Conservation (phyloP, 768 basidiomycete genomes). For the Lactifluus rugatus region DNA sequence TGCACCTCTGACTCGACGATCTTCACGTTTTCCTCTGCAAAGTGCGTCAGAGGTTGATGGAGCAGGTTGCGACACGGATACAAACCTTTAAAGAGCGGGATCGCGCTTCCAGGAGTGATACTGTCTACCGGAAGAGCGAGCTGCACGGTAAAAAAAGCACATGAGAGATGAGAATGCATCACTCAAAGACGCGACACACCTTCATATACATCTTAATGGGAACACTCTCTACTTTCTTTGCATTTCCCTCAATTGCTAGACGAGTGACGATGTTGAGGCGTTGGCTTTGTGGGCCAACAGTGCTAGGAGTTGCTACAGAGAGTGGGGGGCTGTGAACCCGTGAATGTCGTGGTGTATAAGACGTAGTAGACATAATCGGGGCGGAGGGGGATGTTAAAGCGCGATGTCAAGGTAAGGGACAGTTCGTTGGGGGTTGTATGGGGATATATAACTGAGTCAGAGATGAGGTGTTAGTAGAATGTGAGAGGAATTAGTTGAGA, state of each 20-base stretch:
- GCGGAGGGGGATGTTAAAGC: not conserved
- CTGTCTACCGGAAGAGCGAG: slow-evolving; percentile 51
- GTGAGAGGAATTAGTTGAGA: not conserved
- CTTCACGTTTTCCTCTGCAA: slow-evolving; percentile 69
- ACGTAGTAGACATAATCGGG: slow-evolving; percentile 5
- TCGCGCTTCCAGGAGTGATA: slow-evolving; percentile 53
- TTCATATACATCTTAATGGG: slow-evolving; percentile 70
- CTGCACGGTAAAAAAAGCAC: slow-evolving; percentile 31
- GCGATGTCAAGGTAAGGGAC: not conserved
- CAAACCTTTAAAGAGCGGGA: slow-evolving; percentile 64
- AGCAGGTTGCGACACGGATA: not conserved
- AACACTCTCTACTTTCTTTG: slow-evolving; percentile 57
- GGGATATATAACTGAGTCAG: not conserved
- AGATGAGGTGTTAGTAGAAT: not conserved
- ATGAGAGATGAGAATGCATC: not conserved
- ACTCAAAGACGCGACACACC: slow-evolving; percentile 31
- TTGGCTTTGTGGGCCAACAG: slow-evolving; percentile 23
- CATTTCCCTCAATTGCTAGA: slow-evolving; percentile 65
- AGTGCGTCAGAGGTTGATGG: not conserved
- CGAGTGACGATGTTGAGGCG: slow-evolving; percentile 64
- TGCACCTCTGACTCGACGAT: slow-evolving; percentile 65
- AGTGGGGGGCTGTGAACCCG: slow-evolving; percentile 26
- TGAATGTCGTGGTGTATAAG: slow-evolving; percentile 21
- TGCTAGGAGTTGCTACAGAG: slow-evolving; percentile 21
- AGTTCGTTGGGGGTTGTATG: not conserved